Evolutionary conservation across 257 asterid genomes (phyloP), one percentile per base, ranked within the genome.

Genomic region (Plectranthus barbatus): DNA sequence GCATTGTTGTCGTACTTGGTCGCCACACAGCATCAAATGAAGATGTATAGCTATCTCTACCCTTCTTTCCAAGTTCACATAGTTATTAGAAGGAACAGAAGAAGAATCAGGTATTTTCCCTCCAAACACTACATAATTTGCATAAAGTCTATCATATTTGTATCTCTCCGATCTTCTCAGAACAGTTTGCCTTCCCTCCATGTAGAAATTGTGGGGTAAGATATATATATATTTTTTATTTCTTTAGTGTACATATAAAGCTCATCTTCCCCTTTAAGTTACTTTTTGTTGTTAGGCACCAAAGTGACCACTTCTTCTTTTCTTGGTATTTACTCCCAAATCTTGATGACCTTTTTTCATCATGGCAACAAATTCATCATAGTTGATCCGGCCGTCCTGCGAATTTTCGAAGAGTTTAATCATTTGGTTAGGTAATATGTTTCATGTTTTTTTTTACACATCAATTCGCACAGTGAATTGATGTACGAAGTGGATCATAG

Each of bases 341-440:
- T 91, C 97, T 20, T 86, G 97, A 73, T 80, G 66, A 18, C 97
- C 95, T 77, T 87, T 91, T 79, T 64, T 87, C 97, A 91, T 91
- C 97, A 91, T 91, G 23, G 96, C 97, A 26, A 74, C 91, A 51
- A 91, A 91, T 58, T 91, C 97, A 7, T 86, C 91, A 15, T 79
- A 87, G 73, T 91, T 81, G 69, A 90, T 90, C 56, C 90, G 85
- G 17, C 95, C 97, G 76, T 90, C 97, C 97, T 90, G 76, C 76
- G 70, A 9, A 37, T 46, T 26, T 68, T 41, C 49, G 24, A n/a
- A 37, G 21, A 52, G 48, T 14, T 47, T 9, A 13, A 4, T 42
- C 18, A 3, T 19, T 40, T 6, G 4, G 13, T 40, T 6, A 42
- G 48, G 1, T 2, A 13, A 13, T 12, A 40, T 41, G 47, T 41